Conservation (phyloP, 2,329 filamentous ascomycete genomes). For the Aotearoamyces nothofagi region DNA sequence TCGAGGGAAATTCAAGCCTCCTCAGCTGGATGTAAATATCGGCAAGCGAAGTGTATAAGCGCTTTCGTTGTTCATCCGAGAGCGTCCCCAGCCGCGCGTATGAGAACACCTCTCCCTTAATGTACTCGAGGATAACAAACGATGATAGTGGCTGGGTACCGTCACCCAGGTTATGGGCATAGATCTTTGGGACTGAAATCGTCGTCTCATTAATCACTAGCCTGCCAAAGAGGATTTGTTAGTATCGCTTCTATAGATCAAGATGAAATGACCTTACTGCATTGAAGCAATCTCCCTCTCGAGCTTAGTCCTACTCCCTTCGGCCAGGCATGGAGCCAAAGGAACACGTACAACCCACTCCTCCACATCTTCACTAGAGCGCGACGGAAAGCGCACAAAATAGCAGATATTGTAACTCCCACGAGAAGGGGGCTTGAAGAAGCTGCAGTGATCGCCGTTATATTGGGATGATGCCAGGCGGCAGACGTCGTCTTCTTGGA, state of each 20-base stretch:
- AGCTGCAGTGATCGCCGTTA: conserved; percentile 6
- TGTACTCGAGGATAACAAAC: conserved; percentile 12
- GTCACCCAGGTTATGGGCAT: conserved; percentile 7
- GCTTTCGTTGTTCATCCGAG: conserved; percentile 6
- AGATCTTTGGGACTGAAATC: conserved; percentile 11
- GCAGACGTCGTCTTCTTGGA: conserved; percentile 1
- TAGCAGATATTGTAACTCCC: conserved; percentile 11
- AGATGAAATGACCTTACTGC: conserved; percentile 6
- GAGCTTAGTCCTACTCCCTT: conserved; percentile 7
- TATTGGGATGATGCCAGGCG: conserved; percentile 1
- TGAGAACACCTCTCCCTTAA: conserved; percentile 8
- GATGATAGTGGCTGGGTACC: conserved; percentile 8
- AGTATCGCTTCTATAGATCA: conserved; percentile 3
- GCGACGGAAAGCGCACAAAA: conserved; percentile 8
- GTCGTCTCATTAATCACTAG: conserved; percentile 5
- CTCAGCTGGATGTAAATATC: conserved; percentile 10
- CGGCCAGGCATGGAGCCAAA: conserved; percentile 8
- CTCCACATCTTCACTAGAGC: conserved; percentile 1
- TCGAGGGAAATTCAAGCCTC: conserved; percentile 8
- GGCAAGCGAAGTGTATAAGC: conserved; percentile 9
- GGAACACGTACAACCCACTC: conserved; percentile 13
- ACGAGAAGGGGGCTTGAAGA: conserved; percentile 5
- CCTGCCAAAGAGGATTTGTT: conserved; percentile 2
- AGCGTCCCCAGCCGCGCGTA: conserved; percentile 5
- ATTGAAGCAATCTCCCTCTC: conserved; percentile 10